Evolutionary conservation across 2,329 filamentous ascomycete species (phyloP), one percentile per base, ranked within the genome.

Genomic region (Clonostachys byssicola): DNA sequence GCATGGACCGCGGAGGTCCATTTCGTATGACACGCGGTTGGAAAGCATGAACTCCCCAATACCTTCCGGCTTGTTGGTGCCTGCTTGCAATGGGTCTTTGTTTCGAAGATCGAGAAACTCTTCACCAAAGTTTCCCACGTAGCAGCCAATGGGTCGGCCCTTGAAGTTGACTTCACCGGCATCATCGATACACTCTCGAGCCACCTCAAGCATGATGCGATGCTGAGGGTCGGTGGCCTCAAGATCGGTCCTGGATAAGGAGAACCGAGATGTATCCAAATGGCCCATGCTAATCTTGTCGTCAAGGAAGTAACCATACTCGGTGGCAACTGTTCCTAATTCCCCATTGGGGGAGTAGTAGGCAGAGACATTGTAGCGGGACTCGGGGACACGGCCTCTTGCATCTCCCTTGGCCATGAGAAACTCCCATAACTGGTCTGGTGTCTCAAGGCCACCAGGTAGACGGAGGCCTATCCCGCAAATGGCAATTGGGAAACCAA

Each of bases 1-100:
- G 23, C 38, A 74, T 1, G 75, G 74, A 2, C 77, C 76, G 42
- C 66, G 62, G 44, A 80, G 62, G 49, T 78, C 72, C 47, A 77
- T 20, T 20, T 20, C 18, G 18, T 20, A 20, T 20, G 18, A 20
- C 4, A 20, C 18, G 18, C 18, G 18, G 18, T 20, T 20, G 18
- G 18, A 20, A 20, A 20, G 18, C 18, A 20, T 20, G 18, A 20
- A 20, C 18, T 20, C 18, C 5, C 18, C 18, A 20, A 20, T 17
- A 34, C 43, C 18, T 5, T 20, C 18, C 5, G 18, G 18, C 18
- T 20, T 20, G 18, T 20, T 20, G 18, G 18, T 20, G 18, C 18
- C 18, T 5, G 18, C 18, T 20, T 20, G 18, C 18, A 20, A 20
- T 20, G 18, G 18, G 18, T 20, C 18, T 20, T 20, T 20, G 18